Conservation (phyloP, 768 basidiomycete species). For the Boletus tomentosulus region DNA sequence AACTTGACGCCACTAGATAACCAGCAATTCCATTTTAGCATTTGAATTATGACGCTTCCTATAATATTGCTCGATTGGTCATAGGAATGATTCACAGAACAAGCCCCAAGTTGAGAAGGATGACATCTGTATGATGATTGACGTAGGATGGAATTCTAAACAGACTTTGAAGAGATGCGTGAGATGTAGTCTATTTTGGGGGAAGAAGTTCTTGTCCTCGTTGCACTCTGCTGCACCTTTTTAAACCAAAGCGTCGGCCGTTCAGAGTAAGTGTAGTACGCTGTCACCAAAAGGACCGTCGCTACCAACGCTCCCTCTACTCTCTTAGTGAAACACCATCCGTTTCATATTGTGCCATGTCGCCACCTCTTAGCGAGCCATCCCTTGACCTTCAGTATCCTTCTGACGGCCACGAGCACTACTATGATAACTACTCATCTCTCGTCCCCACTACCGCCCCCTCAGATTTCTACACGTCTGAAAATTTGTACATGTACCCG, state of each 20-base stretch:
- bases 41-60: conserved; percentile 15
- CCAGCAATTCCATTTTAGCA: conserved; percentile 12
- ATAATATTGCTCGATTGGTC: background rate
- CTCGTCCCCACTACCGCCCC: background rate
- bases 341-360: conserved; percentile 28
- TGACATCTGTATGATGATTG: conserved; percentile 12
- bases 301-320: background rate
- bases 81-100: conserved; percentile 24
- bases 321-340: background rate
- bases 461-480: conserved; percentile 24
- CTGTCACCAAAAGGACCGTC: background rate
- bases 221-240: conserved; percentile 19
- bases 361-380: conserved; percentile 21
- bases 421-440: conserved; percentile 17
- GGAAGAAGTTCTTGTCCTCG: conserved; percentile 16
- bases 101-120: background rate
- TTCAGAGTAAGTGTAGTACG: conserved; percentile 16
- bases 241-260: conserved; percentile 16
- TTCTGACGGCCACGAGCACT: conserved; percentile 18
- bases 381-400: conserved; percentile 16
- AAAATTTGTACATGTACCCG: conserved; percentile 28
- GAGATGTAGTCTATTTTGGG: conserved; percentile 26
- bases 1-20: conserved; percentile 28
- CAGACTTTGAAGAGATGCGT: conserved; percentile 15
- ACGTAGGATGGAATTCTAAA: conserved; percentile 20